Base-by-base conservation (phyloP, 345 rosid species). In the Salix purpurea region DNA sequence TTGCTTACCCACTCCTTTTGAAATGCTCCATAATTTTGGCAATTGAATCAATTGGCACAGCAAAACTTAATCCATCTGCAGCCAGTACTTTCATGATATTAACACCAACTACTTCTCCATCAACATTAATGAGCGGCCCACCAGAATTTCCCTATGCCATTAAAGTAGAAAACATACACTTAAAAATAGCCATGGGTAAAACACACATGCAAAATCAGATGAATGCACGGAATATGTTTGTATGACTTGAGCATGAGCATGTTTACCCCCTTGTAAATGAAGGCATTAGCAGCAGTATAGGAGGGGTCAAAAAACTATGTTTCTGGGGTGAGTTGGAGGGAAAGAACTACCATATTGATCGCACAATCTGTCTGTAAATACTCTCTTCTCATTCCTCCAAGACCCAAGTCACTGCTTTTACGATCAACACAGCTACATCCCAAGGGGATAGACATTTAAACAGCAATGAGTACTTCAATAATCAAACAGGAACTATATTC, bases 371-470 rank as follows among this genome's bases (percentile, higher is more conserved):
- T 89, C 84, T 93, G 98, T 54, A 95, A 79, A 81, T 91, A 91
- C 79, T 95, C 99, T 83, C 97, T 88, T 54, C 89, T 84, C 88
- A 83, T 83, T 79, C 97, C 97, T 83, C 91, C 91, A 58, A 91
- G 86, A 78, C 97, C 95, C 89, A 94, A 83, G 76, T 95, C 99
- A 80, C 99, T 91, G 88, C 97, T 95, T 88, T 95, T 93, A 30
- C 98, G 98, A 73, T 95, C 96, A 80, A 93, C 91, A 54, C 98
- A 95, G 40, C 99, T 93, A 72, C 2, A 66, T 81, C 66, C 84
- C 39, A 70, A 42, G 62, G 64, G 18, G 73, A 6, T 67, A 80
- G 72, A 77, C 5, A 14, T 46, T 46, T 46, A 24, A 62, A 32
- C 71, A 36, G 30, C 48, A 40, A 83, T 50, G 39, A 58, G 48